Percentiles rank a stretch among this genome's conserved stretches.
Evolutionary conservation across 768 basidiomycete genomes (phyloP).

Genomic region (Cystobasidium tubakii): DNA sequence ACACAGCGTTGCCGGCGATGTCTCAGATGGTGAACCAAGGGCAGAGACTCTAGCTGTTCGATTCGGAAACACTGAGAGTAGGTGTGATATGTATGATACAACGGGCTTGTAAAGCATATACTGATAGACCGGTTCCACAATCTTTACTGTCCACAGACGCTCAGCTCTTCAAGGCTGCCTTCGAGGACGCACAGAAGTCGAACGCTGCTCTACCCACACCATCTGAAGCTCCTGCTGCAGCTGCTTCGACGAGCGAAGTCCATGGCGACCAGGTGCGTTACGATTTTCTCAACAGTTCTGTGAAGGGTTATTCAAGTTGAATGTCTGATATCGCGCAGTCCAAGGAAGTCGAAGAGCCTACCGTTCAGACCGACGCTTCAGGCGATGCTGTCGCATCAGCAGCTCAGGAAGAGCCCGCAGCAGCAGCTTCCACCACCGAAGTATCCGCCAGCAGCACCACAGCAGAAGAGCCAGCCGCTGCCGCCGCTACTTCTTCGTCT

Average conservation of each 20-base stretch:
- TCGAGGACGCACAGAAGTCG: conserved; percentile 78
- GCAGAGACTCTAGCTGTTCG: conserved; percentile 96
- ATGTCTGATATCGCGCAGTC: conserved; percentile 1
- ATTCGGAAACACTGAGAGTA: conserved; percentile 92
- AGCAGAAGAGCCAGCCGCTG: too few species aligned
- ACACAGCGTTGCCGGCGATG: conserved; percentile 79
- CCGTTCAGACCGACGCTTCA: conserved; percentile 23
- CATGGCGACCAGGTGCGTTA: conserved; percentile 25
- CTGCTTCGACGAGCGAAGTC: not conserved
- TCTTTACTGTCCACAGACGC: conserved; percentile 58
- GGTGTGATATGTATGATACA: conserved; percentile 47
- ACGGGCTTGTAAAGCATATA: conserved; percentile 32
- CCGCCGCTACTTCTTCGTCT: too few species aligned
- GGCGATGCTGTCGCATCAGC: conserved; percentile 39
- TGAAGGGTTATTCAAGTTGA: not conserved
- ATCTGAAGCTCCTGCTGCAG: conserved; percentile 46
- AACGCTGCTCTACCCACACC: conserved; percentile 49
- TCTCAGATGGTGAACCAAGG: conserved; percentile 79
- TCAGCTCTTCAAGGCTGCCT: conserved; percentile 75
- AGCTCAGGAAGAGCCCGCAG: conserved; percentile 38
- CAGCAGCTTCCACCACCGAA: conserved; percentile 8
- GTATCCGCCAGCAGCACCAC: too few species aligned
- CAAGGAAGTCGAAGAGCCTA: conserved; percentile 22
- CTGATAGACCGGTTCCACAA: not conserved
- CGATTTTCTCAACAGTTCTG: too few species aligned